Conservation (phyloP, 495 filamentous ascomycete species). For the Collariella sp. region DNA sequence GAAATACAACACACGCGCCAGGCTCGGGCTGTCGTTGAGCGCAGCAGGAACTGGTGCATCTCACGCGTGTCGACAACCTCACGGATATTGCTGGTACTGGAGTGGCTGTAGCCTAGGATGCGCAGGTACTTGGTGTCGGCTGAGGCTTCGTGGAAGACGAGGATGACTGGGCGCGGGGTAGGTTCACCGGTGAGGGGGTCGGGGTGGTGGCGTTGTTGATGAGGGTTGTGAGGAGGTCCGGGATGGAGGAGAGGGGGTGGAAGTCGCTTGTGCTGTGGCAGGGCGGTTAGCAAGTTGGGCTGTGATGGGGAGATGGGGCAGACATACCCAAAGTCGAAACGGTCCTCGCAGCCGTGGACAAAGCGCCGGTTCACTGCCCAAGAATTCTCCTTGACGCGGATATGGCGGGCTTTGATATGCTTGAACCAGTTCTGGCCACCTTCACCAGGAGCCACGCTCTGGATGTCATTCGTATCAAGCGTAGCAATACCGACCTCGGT, state of each 20-base stretch:
- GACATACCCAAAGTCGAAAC: conserved; percentile 64
- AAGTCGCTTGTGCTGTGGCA: conserved; percentile 29
- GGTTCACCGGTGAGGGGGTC: background rate
- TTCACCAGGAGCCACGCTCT: conserved; percentile 49
- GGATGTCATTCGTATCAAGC: conserved; percentile 59
- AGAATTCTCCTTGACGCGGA: conserved; percentile 62
- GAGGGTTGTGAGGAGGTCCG: conserved; percentile 16
- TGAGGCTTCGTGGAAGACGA: conserved; percentile 68
- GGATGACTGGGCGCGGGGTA: conserved; percentile 51
- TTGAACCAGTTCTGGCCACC: conserved; percentile 54
- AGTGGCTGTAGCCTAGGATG: conserved; percentile 50
- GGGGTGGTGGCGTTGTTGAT: conserved; percentile 16
- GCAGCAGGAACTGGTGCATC: conserved; percentile 53
- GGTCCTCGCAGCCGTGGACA: conserved; percentile 59
- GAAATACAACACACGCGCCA: conserved; percentile 54
- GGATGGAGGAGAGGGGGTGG: conserved; percentile 11
- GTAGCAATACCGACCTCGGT: conserved; percentile 82
- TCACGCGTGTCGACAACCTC: conserved; percentile 62
- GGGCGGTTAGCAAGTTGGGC: conserved; percentile 12
- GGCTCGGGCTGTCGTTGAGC: conserved; percentile 40
- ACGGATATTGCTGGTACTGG: conserved; percentile 42
- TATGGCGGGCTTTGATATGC: conserved; percentile 60
- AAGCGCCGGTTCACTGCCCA: conserved; percentile 55
- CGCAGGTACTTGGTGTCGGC: conserved; percentile 60
- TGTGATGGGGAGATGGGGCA: conserved; percentile 16